phyloP scores from a whole-genome alignment of 1,284 basidiomycete species.

The Athelia sp. region DNA sequence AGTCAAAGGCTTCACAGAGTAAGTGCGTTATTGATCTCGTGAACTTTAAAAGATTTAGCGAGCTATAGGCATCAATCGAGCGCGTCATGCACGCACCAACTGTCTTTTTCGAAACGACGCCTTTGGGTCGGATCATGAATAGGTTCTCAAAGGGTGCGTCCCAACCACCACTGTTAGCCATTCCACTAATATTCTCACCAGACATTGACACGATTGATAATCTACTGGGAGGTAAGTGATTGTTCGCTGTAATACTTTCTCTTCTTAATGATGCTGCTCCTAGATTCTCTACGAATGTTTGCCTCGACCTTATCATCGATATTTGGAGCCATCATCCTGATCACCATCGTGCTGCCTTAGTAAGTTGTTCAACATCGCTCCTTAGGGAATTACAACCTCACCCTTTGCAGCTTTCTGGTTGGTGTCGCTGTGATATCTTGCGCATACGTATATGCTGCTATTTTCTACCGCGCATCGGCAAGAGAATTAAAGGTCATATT shows the following conservation, averaged over 20 bases:
- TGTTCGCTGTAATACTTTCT: background rate
- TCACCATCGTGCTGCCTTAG: conserved; percentile 78
- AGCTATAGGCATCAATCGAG: conserved; percentile 45
- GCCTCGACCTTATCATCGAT: conserved; percentile 60
- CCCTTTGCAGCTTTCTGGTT: conserved; percentile 52
- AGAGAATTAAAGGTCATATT: conserved; percentile 75
- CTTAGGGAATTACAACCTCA: too few relatives aligned
- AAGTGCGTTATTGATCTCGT: conserved; percentile 6
- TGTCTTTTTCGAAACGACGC: conserved; percentile 90
- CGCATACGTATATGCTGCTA: conserved; percentile 60
- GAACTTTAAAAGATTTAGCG: background rate
- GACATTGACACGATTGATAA: conserved; percentile 91
- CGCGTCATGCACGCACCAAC: conserved; percentile 75
- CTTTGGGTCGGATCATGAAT: conserved; percentile 87
- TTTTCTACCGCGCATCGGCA: conserved; percentile 85
- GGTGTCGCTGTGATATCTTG: conserved; percentile 58
- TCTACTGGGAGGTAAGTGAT: conserved; percentile 41
- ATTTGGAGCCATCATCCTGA: conserved; percentile 72
- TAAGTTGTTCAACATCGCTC: too few relatives aligned
- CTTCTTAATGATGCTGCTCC: conserved; percentile 8
- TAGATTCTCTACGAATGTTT: conserved; percentile 77
- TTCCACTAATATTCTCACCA: conserved; percentile 16
- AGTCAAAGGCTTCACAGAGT: conserved; percentile 30
- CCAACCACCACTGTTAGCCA: background rate
- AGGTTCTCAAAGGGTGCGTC: conserved; percentile 61